Base-by-base conservation (phyloP, 441 rosid genomes). In the Corymbia citriodora region DNA sequence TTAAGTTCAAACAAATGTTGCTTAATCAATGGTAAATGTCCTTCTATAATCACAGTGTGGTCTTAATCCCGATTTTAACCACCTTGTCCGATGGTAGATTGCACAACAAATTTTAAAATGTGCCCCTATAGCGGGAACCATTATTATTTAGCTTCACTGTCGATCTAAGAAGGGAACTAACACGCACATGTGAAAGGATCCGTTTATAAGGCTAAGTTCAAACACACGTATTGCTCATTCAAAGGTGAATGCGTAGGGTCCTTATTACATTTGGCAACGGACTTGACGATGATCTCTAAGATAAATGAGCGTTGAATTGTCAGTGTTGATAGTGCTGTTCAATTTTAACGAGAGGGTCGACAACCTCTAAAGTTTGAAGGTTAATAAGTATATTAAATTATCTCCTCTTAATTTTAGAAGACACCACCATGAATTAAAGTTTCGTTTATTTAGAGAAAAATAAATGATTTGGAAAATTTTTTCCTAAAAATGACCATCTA, bases 121-220 rank as follows among this genome's bases (percentile, higher is more conserved):
- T 59, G n/a, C 0, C n/a, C n/a, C 25, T 0, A 0, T 9, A 25
- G 0, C 11, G n/a, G 25, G 14, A 25, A 59, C 0, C 0, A 0
- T 59, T 59, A 10, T 59, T 25, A 7, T 59, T 59, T 59, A 59
- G n/a, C 29, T 10, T 59, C n/a, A 59, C 0, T 4, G 1, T 0
- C 25, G 14, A n/a, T 25, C 0, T 59, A 0, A 59, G 65, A 59
- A 59, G 5, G 0, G 25, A 59, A 10, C 1, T 25, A 59, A 10
- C 7, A 1, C n/a, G 11, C 65, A 10, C 15, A 59, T 59, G 65
- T 59, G 65, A 59, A 25, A 59, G 7, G 65, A 25, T 59, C 65
- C n/a, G 25, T 23, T 59, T 59, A 25, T 3, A 59, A 1, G 1
- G 0, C 25, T 59, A 25, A 25, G 65, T 59, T 5, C n/a, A 59